Evolutionary conservation across 106 monocot genomes (phyloP).

Genomic region (Dioscorea zingiberensis): DNA sequence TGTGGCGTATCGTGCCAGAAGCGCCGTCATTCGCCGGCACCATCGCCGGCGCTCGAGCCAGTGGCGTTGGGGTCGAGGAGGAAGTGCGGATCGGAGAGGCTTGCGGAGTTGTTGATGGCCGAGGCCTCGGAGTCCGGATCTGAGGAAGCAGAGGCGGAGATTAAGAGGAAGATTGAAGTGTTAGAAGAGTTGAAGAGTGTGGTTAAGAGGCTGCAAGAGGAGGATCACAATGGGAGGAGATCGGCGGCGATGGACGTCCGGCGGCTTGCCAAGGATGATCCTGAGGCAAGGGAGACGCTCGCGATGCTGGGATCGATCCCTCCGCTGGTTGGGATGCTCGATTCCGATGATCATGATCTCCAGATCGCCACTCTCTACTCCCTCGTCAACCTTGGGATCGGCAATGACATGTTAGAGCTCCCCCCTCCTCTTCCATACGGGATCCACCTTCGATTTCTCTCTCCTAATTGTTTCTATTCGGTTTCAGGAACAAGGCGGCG

Average conservation of each 20-base stretch:
- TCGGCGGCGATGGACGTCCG: constrained; percentile 47
- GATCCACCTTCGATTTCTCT: not conserved
- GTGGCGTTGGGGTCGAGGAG: not conserved
- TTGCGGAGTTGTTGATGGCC: constrained; percentile 43
- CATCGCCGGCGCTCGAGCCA: constrained; percentile 1
- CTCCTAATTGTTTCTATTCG: too few species aligned
- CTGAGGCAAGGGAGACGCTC: constrained; percentile 53
- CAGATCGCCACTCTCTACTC: constrained; percentile 60
- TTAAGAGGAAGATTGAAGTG: constrained; percentile 27
- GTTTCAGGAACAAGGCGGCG: constrained; percentile 73
- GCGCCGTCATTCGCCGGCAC: not conserved
- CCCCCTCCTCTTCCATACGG: too few species aligned
- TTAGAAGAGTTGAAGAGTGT: constrained; percentile 47
- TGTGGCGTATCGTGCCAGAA: constrained; percentile 41
- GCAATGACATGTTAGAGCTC: constrained; percentile 49
- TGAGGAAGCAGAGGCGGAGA: constrained; percentile 17
- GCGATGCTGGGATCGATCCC: constrained; percentile 77
- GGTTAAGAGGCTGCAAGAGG: constrained; percentile 23
- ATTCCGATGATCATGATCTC: constrained; percentile 20
- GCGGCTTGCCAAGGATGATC: constrained; percentile 54
- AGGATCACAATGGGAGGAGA: not conserved
- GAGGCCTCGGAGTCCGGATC: constrained; percentile 25
- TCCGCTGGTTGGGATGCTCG: constrained; percentile 53
- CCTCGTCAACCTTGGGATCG: constrained; percentile 76
- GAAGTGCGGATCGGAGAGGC: constrained; percentile 26